Base-by-base conservation (phyloP, 75 land plant species). In the Selaginella tamariscina region DNA sequence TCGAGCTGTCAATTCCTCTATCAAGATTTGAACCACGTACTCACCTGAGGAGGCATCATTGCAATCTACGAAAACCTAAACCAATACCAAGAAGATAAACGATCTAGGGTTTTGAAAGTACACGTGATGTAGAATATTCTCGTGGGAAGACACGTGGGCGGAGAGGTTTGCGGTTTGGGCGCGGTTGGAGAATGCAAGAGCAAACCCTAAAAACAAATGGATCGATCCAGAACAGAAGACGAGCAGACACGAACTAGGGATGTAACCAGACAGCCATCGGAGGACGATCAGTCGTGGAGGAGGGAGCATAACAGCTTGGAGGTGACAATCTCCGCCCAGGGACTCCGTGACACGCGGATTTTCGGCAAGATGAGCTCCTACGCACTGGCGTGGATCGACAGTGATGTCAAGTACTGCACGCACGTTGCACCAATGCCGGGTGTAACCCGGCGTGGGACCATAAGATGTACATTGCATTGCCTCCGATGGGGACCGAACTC, bases 91-190 rank as follows among this genome's bases (percentile, higher is more conserved):
- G n/a, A n/a, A n/a, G n/a, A n/a, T n/a, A n/a, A n/a, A n/a, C n/a
- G n/a, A n/a, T n/a, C n/a, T n/a, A n/a, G n/a, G n/a, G n/a, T n/a
- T n/a, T n/a, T n/a, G n/a, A n/a, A n/a, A n/a, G n/a, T n/a, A n/a
- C n/a, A n/a, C n/a, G n/a, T n/a, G n/a, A n/a, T n/a, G n/a, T n/a
- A n/a, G n/a, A n/a, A n/a, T n/a, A 39, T 15, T 15, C 49, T 39
- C 5, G 49, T 15, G 49, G 49, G 49, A 39, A 39, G 49, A 5
- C 49, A 39, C 49, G 49, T 39, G 49, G 49, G 49, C 49, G 49
- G 49, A 39, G 49, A 39, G 49, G 49, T 39, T 39, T 39, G 49
- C 49, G 15, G 49, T 39, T 39, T 39, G 49, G 49, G 49, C 49
- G 49, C 49, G 49, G 49, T 39, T 5, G 49, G 49, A 15, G 15